phyloP scores from a whole-genome alignment of 1,284 basidiomycete species.

The Xerocomus minutiporus region DNA sequence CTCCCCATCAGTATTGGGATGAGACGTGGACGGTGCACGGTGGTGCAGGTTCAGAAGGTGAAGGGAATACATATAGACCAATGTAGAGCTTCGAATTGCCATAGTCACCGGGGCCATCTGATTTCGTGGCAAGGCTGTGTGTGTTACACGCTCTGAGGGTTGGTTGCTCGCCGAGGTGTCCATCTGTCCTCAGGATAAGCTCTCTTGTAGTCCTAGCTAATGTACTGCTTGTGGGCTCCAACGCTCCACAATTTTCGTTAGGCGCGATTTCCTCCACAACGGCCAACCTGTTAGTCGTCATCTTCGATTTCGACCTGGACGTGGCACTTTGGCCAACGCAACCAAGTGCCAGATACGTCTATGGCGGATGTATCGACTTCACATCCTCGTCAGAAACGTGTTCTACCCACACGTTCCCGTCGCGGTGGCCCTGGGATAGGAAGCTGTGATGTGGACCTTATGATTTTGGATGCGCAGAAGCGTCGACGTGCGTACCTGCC shows the following conservation, averaged over 20 bases:
- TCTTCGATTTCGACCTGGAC: not conserved
- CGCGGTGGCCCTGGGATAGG: conserved; percentile 75
- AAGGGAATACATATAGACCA: conserved; percentile 25
- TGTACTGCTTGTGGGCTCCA: not conserved
- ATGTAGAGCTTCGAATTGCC: conserved; percentile 20
- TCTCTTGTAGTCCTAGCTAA: not conserved
- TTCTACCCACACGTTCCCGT: conserved; percentile 73
- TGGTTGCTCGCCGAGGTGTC: not conserved
- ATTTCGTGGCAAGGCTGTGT: too few species aligned
- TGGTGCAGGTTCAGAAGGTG: conserved; percentile 12
- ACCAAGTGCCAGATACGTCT: conserved; percentile 13
- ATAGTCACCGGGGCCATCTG: not conserved
- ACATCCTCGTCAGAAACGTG: conserved; percentile 57
- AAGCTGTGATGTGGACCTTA: conserved; percentile 70
- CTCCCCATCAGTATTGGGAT: conserved; percentile 19
- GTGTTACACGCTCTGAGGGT: too few species aligned
- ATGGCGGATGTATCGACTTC: conserved; percentile 28
- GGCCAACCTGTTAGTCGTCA: conserved; percentile 1
- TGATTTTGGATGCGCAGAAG: conserved; percentile 79
- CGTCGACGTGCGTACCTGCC: conserved; percentile 61
- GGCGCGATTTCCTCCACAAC: conserved; percentile 8
- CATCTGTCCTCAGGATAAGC: not conserved
- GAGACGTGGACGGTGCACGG: conserved; percentile 32
- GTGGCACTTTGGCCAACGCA: conserved; percentile 1
- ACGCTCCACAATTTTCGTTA: conserved; percentile 9